These are phyloP conservation scores for Pseudoscleropodium purum DNA, from an alignment of 225 moss, liverwort and hornwort species.

Conservation along the genomic window DNA sequence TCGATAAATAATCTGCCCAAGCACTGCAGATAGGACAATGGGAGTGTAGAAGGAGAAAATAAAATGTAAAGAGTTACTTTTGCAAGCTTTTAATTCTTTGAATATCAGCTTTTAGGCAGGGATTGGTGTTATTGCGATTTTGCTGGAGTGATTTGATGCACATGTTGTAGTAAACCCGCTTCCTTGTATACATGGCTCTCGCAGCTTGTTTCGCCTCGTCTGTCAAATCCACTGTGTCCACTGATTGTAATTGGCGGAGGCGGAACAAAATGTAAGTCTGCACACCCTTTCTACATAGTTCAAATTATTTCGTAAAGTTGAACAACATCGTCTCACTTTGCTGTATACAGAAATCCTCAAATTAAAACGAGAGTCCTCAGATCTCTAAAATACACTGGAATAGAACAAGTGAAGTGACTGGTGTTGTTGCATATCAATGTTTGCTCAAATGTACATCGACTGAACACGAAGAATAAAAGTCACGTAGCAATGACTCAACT, in stretches of 20 bases:
- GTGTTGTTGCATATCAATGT: background rate
- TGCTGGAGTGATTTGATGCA: constrained; percentile 91
- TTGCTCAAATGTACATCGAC: background rate
- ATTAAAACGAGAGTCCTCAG: background rate
- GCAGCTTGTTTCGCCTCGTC: constrained; percentile 74
- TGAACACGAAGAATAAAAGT: background rate
- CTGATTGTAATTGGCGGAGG: constrained; percentile 74
- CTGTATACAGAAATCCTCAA: background rate
- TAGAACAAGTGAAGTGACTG: background rate
- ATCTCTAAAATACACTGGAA: background rate
- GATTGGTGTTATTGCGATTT: constrained; percentile 33
- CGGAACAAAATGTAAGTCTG: constrained; percentile 96
- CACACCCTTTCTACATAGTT: constrained; percentile 19
- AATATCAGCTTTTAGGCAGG: constrained; percentile 33
- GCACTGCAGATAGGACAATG: background rate
- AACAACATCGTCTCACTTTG: background rate
- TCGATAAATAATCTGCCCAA: background rate
- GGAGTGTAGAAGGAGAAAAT: background rate
- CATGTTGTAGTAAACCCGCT: constrained; percentile 97
- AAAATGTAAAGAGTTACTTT: constrained; percentile 32
- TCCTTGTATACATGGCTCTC: constrained; percentile 79
- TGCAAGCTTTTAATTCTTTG: constrained; percentile 60
- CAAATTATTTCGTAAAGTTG: background rate
- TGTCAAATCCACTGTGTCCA: constrained; percentile 72
- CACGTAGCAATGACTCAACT: background rate